Evolutionary conservation across 1,139 yeast genomes (phyloP), one percentile per base, ranked within the genome.

Genomic region (Hanseniaspora uvarum): DNA sequence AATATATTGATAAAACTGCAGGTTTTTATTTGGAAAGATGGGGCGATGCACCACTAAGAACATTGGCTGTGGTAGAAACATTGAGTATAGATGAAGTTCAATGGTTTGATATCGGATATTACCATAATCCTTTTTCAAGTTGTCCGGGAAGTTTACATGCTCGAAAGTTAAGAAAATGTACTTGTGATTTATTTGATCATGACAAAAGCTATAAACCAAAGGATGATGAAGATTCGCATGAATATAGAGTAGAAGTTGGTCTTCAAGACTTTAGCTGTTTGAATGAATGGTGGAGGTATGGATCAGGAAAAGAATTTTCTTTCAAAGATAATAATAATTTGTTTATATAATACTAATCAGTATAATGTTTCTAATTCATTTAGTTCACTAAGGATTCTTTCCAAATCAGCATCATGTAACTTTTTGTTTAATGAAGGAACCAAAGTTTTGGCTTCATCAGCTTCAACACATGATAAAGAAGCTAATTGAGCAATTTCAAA

Each of bases 41-140:
- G 98, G 98, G 98, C 4, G 98, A 92, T 70, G 97, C 97, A 0
- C 97, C 98, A 0, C 95, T 92, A 5, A 97, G 92, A 67, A 75
- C 95, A 0, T 76, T 89, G 34, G 97, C 81, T 0, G 78, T 82
- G 5, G 69, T 81, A 1, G 66, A 89, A 36, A 69, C 92, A 52
- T 72, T 87, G 55, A 86, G 85, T 62, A 83, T 76, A 65, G 78
- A 77, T 37, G 76, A 80, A 61, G 76, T 92, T 52, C 89, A 86
- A 62, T 95, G 88, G 67, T 89, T 92, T 66, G 94, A 88, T 59
- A 76, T 92, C 30, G 97, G 96, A 0, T 92, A 92, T 68, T 76
- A 66, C 61, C 97, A 92, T 69, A 72, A 77, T 1, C 98, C 98
- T 0, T 87, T 85, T 65, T 71, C 74, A 62, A 77, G 94, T 24